A percentile compares a stretch with the other conserved stretches of the same genome.
Evolutionary conservation across 306 rosid species (phyloP).

Genomic region (Ceratonia siliqua): DNA sequence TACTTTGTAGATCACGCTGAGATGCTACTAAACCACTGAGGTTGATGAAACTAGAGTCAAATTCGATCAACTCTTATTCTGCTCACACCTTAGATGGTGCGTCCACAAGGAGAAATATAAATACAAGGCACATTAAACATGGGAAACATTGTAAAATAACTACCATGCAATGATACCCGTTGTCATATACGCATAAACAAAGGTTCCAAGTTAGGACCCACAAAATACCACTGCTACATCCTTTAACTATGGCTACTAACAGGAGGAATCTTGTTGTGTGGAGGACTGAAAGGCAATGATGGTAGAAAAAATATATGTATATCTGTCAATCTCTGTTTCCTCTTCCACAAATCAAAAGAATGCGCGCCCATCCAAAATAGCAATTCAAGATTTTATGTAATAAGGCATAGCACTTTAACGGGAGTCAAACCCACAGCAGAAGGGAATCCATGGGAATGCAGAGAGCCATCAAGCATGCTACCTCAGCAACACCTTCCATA

Average conservation of each 20-base stretch:
- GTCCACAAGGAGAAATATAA: neutral
- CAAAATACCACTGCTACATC: neutral
- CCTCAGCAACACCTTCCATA: slow-evolving; percentile 74
- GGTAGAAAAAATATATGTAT: slow-evolving; percentile 30
- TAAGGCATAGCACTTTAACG: neutral
- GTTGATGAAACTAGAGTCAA: neutral
- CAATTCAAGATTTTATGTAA: slow-evolving; percentile 17
- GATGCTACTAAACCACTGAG: neutral
- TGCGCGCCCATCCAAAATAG: slow-evolving; percentile 26
- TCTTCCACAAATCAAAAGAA: slow-evolving; percentile 25
- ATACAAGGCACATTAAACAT: neutral
- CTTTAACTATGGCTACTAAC: slow-evolving; percentile 11
- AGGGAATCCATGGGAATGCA: slow-evolving; percentile 28
- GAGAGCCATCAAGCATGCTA: slow-evolving; percentile 43
- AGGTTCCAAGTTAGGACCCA: neutral
- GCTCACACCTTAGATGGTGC: neutral
- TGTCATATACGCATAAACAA: neutral
- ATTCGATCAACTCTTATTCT: neutral
- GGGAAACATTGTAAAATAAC: neutral
- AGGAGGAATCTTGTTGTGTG: slow-evolving; percentile 25
- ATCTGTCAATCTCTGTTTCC: neutral
- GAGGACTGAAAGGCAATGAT: neutral
- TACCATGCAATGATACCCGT: neutral
- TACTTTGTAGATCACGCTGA: no score
- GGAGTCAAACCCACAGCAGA: slow-evolving; percentile 16